These are phyloP conservation scores for Pythium oligandrum DNA, from an alignment of 352 stramenopile genomes.

Conservation along the genomic window DNA sequence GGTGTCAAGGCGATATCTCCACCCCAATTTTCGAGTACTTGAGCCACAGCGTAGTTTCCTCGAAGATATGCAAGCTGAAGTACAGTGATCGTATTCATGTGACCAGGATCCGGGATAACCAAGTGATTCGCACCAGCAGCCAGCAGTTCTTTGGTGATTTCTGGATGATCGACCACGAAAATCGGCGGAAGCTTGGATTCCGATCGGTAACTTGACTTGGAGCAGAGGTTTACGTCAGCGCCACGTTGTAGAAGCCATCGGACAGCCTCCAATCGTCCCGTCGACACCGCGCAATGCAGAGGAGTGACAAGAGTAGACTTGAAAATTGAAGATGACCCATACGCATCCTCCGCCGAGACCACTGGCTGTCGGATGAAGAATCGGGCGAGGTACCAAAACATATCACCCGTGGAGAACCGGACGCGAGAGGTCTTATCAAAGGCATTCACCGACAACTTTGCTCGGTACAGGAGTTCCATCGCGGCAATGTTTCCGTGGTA, in stretches of 20 bases:
- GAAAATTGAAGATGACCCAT: slow-evolving; percentile 51
- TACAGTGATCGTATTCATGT: slow-evolving; percentile 85
- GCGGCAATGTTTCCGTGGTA: slow-evolving; percentile 76
- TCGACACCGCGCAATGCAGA: slow-evolving; percentile 77
- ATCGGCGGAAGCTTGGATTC: slow-evolving; percentile 70
- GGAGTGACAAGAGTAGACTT: slow-evolving; percentile 71
- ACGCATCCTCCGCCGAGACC: slow-evolving; percentile 54
- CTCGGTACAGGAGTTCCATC: slow-evolving; percentile 55
- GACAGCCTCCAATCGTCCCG: slow-evolving; percentile 62
- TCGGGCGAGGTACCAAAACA: slow-evolving; percentile 79
- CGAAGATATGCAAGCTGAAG: slow-evolving; percentile 76
- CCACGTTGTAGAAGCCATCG: slow-evolving; percentile 66
- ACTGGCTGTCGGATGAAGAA: slow-evolving; percentile 71
- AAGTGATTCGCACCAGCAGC: slow-evolving; percentile 67
- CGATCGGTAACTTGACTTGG: slow-evolving; percentile 61
- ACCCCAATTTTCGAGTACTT: slow-evolving; percentile 80
- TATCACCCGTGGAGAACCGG: slow-evolving; percentile 68
- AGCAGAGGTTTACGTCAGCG: slow-evolving; percentile 73
- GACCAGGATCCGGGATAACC: slow-evolving; percentile 71
- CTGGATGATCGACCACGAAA: slow-evolving; percentile 75
- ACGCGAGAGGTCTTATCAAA: slow-evolving; percentile 81
- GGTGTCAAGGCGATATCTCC: slow-evolving; percentile 74
- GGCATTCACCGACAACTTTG: slow-evolving; percentile 56
- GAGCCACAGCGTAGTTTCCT: slow-evolving; percentile 74
- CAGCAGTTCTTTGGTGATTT: slow-evolving; percentile 71